These are phyloP conservation scores for Trametes gibbosa DNA, from an alignment of 768 basidiomycete genomes.

Conservation along the genomic window DNA sequence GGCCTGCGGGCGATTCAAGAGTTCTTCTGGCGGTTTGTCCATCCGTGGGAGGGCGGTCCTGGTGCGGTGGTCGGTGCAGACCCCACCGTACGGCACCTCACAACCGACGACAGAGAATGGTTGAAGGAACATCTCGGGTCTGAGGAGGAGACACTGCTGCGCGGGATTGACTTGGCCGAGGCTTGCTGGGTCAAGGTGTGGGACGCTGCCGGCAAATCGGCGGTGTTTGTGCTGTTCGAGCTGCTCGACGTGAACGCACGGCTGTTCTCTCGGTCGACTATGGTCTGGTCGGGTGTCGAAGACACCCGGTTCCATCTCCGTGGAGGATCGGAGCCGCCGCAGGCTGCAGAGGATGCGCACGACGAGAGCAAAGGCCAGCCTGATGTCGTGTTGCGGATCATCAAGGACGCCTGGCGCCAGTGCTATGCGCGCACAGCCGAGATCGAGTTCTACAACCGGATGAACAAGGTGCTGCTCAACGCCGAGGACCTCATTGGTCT, in stretches of 20 bases:
- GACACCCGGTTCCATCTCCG: background rate
- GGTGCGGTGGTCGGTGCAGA: slow-evolving; percentile 5
- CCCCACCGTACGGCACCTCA: background rate
- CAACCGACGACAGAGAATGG: background rate
- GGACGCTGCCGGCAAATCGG: background rate
- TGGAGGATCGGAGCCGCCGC: background rate
- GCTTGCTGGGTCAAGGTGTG: slow-evolving; percentile 1
- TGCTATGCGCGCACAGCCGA: background rate
- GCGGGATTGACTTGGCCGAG: background rate
- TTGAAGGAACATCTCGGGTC: background rate
- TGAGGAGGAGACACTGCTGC: background rate
- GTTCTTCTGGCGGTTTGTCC: slow-evolving; percentile 17
- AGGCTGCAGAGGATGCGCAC: background rate
- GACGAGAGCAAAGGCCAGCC: background rate
- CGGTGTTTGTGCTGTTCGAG: background rate
- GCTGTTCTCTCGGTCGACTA: slow-evolving; percentile 16
- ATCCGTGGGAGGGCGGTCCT: background rate
- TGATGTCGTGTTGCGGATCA: background rate
- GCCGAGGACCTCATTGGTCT: background rate
- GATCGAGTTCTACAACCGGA: slow-evolving; percentile 2
- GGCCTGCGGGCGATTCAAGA: background rate
- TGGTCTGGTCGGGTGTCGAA: slow-evolving; percentile 13
- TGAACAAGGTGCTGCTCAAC: background rate
- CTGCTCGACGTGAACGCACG: slow-evolving; percentile 8
- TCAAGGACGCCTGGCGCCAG: slow-evolving; percentile 19